Evolutionary conservation across 2,329 filamentous ascomycete species (phyloP).

Genomic region (Xylariaceae sp.): DNA sequence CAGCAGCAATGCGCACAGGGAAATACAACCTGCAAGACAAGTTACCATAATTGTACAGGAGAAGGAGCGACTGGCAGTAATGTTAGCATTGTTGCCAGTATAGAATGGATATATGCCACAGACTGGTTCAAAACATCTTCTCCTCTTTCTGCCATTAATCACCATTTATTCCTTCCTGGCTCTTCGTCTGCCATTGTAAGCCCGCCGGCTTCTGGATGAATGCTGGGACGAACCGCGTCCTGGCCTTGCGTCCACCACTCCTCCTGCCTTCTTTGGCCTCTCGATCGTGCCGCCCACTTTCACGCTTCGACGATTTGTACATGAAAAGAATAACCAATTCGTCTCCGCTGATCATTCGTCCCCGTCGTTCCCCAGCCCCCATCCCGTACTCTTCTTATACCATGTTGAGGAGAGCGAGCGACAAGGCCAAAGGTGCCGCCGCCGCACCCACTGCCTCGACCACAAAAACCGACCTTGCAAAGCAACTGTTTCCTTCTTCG

Average conservation of each 20-base stretch:
- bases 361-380: neutral
- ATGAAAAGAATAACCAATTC: slow-evolving; percentile 6
- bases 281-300: slow-evolving; percentile 6
- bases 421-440: slow-evolving; percentile 28
- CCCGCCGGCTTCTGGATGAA: slow-evolving; percentile 15
- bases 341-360: slow-evolving; percentile 13
- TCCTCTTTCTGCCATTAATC: too few relatives aligned
- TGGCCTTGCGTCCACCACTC: slow-evolving; percentile 11
- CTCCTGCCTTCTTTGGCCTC: neutral
- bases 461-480: slow-evolving; percentile 34
- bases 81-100: too few relatives aligned
- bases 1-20: too few relatives aligned
- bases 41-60: too few relatives aligned
- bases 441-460: slow-evolving; percentile 32
- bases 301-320: neutral
- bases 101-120: too few relatives aligned
- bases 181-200: neutral
- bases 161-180: neutral
- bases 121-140: too few relatives aligned
- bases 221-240: slow-evolving; percentile 10
- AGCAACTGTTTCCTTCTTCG: slow-evolving; percentile 52
- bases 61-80: too few relatives aligned
- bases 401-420: slow-evolving; percentile 28
- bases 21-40: too few relatives aligned
- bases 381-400: slow-evolving; percentile 10